Conservation (phyloP, 2,329 filamentous ascomycete genomes). For the Clonostachys chloroleuca region DNA sequence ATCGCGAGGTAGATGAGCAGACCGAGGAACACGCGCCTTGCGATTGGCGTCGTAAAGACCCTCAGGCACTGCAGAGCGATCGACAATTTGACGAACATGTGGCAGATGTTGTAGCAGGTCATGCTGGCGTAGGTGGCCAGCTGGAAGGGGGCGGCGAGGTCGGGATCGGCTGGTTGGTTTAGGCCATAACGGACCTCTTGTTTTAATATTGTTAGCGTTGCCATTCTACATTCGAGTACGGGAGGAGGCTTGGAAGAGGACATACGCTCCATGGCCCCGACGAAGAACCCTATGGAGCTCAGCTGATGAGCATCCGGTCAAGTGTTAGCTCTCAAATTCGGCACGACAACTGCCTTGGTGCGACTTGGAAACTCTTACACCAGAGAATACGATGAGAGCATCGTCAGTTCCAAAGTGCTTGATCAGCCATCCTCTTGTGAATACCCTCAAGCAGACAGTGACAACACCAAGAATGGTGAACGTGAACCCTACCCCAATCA, state of each 20-base stretch:
- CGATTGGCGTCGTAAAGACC: conserved; percentile 12
- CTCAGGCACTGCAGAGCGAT: conserved; percentile 18
- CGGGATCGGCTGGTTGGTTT: conserved; percentile 7
- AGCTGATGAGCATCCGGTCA: conserved; percentile 2
- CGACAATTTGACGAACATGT: conserved; percentile 17
- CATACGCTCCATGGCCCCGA: conserved; percentile 10
- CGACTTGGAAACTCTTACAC: conserved; percentile 4
- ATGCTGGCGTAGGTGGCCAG: conserved; percentile 13
- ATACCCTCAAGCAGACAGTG: conserved; percentile 6
- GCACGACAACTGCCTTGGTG: not conserved
- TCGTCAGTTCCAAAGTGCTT: conserved; percentile 5
- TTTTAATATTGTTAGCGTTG: no score
- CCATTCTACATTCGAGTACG: not conserved
- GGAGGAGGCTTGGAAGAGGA: not conserved
- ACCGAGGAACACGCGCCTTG: conserved; percentile 11
- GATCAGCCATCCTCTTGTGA: conserved; percentile 6
- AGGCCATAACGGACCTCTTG: conserved; percentile 15
- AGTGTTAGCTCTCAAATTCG: not conserved
- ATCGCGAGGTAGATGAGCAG: conserved; percentile 12
- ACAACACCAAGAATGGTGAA: conserved; percentile 8
- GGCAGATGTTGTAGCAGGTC: conserved; percentile 14
- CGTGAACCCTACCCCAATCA: conserved; percentile 7
- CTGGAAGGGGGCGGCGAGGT: conserved; percentile 9
- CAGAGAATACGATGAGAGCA: conserved; percentile 4
- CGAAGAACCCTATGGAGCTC: conserved; percentile 10